phyloP scores from a whole-genome alignment of 371 early-diverging fungal species.

The Encephalitozoon intestinalis region DNA sequence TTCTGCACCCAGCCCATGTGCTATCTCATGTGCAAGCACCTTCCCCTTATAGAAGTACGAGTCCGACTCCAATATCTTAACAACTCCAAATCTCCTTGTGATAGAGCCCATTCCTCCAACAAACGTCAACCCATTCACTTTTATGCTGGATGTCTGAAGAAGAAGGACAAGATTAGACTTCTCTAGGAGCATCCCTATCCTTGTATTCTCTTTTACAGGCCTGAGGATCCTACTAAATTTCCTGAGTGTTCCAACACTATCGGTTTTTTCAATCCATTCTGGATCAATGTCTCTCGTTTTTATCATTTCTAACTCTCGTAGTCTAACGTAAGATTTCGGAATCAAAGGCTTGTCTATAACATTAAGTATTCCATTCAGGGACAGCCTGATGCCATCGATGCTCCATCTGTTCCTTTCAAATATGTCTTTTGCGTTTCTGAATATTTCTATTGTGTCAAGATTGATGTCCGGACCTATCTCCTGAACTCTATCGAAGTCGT shows the following conservation, averaged over 20 bases:
- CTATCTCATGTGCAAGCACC: slow-evolving; percentile 40
- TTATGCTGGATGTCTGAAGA: not conserved
- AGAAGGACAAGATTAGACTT: slow-evolving; percentile 7
- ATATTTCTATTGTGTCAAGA: not conserved
- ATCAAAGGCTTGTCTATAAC: not conserved
- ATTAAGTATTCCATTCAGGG: slow-evolving; percentile 8
- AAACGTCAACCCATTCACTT: slow-evolving; percentile 19
- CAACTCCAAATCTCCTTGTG: not conserved
- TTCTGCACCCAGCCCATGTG: slow-evolving; percentile 28
- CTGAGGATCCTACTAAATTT: not conserved
- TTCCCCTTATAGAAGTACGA: slow-evolving; percentile 24
- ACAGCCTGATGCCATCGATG: not conserved
- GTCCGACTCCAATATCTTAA: not conserved
- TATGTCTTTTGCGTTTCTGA: not conserved
- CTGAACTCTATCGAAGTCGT: slow-evolving; percentile 10
- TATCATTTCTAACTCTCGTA: not conserved
- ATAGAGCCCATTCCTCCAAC: not conserved
- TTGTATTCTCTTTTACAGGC: not conserved
- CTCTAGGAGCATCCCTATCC: not conserved
- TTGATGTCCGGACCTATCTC: not conserved
- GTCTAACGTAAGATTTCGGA: not conserved
- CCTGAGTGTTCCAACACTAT: not conserved
- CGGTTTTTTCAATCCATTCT: not conserved
- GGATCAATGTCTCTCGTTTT: not conserved
- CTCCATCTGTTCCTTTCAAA: slow-evolving; percentile 1